These are phyloP conservation scores for Metschnikowia koreensis DNA, from an alignment of 805 yeast species.

Conservation along the genomic window DNA sequence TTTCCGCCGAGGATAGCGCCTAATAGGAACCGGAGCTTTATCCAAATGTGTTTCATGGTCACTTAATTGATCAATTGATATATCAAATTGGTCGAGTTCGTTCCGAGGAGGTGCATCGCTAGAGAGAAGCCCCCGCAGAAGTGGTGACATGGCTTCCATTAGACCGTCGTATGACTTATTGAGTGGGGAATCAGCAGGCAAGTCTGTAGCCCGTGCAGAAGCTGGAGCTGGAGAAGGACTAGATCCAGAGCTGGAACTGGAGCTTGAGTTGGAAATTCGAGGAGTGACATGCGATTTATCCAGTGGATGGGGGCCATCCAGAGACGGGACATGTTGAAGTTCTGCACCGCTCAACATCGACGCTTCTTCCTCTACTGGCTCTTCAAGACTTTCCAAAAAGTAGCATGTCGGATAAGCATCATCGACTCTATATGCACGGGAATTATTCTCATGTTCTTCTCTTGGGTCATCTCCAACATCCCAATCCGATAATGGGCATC, in stretches of 20 bases:
- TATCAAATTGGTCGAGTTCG: slow-evolving; percentile 15
- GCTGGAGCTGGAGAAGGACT: background rate
- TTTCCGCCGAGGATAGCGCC: slow-evolving; percentile 8
- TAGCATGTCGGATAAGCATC: slow-evolving; percentile 23
- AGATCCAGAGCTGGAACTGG: no score
- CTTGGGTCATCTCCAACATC: slow-evolving; percentile 61
- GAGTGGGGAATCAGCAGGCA: background rate
- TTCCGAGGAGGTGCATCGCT: background rate
- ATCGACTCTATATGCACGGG: slow-evolving; percentile 10
- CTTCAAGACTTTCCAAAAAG: slow-evolving; percentile 22
- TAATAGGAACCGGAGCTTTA: background rate
- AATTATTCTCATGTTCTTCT: slow-evolving; percentile 47
- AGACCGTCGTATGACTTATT: background rate
- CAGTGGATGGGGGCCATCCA: background rate
- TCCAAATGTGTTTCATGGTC: slow-evolving; percentile 3
- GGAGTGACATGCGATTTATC: background rate
- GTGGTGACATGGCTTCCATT: background rate
- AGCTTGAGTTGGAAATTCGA: background rate
- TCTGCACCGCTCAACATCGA: background rate
- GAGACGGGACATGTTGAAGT: slow-evolving; percentile 2
- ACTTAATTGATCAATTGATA: slow-evolving; percentile 18
- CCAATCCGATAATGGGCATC: slow-evolving; percentile 48
- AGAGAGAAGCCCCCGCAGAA: background rate
- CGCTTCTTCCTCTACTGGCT: background rate
- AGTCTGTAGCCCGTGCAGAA: background rate